These are phyloP conservation scores for Pseudogymnoascus sp. DNA, from an alignment of 2,329 filamentous ascomycete genomes.

Conservation along the genomic window DNA sequence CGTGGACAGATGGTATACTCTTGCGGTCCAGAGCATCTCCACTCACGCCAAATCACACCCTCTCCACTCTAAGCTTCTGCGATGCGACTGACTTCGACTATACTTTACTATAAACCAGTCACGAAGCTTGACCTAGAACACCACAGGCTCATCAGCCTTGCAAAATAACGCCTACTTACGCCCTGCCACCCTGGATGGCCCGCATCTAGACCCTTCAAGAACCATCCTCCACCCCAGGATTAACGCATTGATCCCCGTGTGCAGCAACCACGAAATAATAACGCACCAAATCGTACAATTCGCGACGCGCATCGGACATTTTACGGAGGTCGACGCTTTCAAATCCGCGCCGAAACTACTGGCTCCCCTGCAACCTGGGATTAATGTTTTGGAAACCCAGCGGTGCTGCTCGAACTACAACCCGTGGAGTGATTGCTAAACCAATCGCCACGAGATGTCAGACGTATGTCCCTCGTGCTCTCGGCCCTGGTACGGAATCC, in stretches of 20 bases:
- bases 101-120: background rate
- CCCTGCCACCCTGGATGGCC: background rate
- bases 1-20: slow-evolving; percentile 1
- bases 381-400: slow-evolving; percentile 6
- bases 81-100: slow-evolving; percentile 1
- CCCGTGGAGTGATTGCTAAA: slow-evolving; percentile 4
- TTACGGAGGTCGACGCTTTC: background rate
- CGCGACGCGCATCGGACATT: background rate
- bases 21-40: background rate
- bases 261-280: background rate
- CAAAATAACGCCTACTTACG: background rate
- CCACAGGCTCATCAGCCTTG: slow-evolving; percentile 2
- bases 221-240: background rate
- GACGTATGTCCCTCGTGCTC: background rate
- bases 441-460: slow-evolving; percentile 7
- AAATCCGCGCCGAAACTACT: background rate
- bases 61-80: slow-evolving; percentile 6
- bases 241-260: background rate
- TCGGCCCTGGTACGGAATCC: background rate
- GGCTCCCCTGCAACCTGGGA: slow-evolving; percentile 1
- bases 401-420: background rate
- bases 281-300: background rate
- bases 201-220: slow-evolving; percentile 4
- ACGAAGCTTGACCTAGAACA: background rate
- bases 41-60: background rate